phyloP scores from a whole-genome alignment of 2,329 filamentous ascomycete species.

The Aspergillus fumigatiaffinis region DNA sequence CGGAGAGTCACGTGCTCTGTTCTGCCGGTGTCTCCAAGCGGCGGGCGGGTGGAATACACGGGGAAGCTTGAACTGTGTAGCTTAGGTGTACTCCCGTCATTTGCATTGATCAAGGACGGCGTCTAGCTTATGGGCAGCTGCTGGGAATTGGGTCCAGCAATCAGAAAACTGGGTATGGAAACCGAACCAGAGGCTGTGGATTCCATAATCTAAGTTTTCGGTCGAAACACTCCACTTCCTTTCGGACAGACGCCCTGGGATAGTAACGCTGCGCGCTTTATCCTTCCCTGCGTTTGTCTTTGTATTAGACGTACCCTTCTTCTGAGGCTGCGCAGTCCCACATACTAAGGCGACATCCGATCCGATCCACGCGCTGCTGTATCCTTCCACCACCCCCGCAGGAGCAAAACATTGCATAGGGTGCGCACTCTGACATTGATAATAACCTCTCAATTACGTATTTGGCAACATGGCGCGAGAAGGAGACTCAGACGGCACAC shows the following conservation, averaged over 20 bases:
- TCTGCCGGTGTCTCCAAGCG: conserved; percentile 10
- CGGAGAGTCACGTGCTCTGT: conserved; percentile 32
- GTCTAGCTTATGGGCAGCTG: background rate
- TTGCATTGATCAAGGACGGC: background rate
- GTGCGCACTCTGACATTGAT: background rate
- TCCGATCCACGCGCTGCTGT: background rate
- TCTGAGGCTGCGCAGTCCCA: background rate
- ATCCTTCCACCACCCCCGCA: background rate
- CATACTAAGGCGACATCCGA: background rate
- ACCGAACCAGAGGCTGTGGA: background rate
- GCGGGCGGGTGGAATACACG: background rate
- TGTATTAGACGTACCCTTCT: background rate
- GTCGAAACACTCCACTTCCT: background rate
- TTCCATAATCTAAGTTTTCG: background rate
- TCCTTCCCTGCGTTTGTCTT: background rate
- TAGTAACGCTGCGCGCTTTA: background rate
- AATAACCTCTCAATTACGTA: background rate
- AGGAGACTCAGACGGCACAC: conserved; percentile 53
- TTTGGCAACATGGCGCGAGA: conserved; percentile 32
- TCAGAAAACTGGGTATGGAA: background rate
- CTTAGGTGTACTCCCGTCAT: background rate
- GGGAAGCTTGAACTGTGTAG: background rate
- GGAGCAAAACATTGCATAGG: background rate
- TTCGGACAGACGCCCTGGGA: background rate
- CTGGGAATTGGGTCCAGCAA: background rate